Base-by-base conservation (phyloP, 2,329 filamentous ascomycete species). In the Zymoseptoria tritici region DNA sequence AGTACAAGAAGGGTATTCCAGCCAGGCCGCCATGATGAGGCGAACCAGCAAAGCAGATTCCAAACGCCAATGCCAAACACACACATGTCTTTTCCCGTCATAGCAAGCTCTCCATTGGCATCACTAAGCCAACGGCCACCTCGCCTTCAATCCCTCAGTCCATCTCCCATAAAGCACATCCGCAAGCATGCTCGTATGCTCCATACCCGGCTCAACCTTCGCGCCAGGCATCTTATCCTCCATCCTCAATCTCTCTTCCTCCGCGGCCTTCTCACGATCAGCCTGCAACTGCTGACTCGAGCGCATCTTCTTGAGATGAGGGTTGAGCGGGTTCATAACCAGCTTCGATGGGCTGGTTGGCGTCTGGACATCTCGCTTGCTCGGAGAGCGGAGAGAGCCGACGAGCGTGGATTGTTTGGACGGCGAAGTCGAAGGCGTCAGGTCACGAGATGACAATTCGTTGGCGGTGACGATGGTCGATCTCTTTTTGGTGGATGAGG, bases 161-260 rank as follows among this genome's bases (percentile, higher is more conserved):
- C 94, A 99, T 51, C 93, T 84, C 16, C 87, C 85, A 76, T 97
- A 97, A 20, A 99, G 82, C 20, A 96, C 90, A 73, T 97, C 91
- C 1, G 90, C 90, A 46, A 97, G 80, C 72, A 96, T 85, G 71
- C 91, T 90, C 65, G 88, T 89, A 75, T 97, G 93, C 74, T 97
- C 92, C 90, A 97, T 93, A 2, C 91, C 93, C 1, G 85, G 82
- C 59, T 81, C 77, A 54, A 78, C 73, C 64, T 83, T 79, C 9
- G 52, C 62, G 5, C 82, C 85, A 1, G 84, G 85, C 65, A 86
- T 74, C 66, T 81, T 81, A 70, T 76, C 78, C 67, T 79, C 65
- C 50, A 67, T 11, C 13, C 57, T 84, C 60, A 84, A 73, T 64
- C 81, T 80, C 70, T 76, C 78, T 66, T 78, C 79, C 62, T 78